Evolutionary conservation across 352 stramenopile species (phyloP).

Genomic region (Globisporangium sylvaticum): DNA sequence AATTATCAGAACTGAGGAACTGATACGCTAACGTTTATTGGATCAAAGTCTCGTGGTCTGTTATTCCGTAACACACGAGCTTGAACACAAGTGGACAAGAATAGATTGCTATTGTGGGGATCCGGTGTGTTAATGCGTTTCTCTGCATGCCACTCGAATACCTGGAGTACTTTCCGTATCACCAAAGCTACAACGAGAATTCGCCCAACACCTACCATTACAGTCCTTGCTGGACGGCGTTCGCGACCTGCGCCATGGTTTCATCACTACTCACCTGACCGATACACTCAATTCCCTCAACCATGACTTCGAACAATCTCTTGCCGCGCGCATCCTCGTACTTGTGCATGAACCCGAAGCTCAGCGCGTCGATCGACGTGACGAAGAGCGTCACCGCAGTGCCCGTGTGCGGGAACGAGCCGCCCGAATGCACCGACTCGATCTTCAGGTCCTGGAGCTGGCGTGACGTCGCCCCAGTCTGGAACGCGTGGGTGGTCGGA

Average conservation of each 20-base stretch:
- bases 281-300: not conserved
- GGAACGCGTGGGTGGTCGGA: constrained; percentile 28
- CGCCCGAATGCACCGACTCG: not conserved
- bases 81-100: too few species aligned
- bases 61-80: too few species aligned
- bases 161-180: too few species aligned
- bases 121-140: too few species aligned
- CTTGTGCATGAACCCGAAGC: constrained; percentile 4
- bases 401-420: not conserved
- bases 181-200: too few species aligned
- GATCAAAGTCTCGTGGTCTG: too few species aligned
- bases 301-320: not conserved
- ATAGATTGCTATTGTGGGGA: too few species aligned
- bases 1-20: too few species aligned
- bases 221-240: not conserved
- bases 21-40: too few species aligned
- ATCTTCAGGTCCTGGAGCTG: not conserved
- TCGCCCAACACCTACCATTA: too few species aligned
- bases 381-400: constrained; percentile 2
- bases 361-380: not conserved
- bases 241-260: not conserved
- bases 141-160: too few species aligned
- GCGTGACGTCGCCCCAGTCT: not conserved
- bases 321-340: not conserved
- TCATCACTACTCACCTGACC: not conserved